Evolutionary conservation across 2,329 filamentous ascomycete genomes (phyloP), one percentile per base, ranked within the genome.

Genomic region (Huntiella omanensis): DNA sequence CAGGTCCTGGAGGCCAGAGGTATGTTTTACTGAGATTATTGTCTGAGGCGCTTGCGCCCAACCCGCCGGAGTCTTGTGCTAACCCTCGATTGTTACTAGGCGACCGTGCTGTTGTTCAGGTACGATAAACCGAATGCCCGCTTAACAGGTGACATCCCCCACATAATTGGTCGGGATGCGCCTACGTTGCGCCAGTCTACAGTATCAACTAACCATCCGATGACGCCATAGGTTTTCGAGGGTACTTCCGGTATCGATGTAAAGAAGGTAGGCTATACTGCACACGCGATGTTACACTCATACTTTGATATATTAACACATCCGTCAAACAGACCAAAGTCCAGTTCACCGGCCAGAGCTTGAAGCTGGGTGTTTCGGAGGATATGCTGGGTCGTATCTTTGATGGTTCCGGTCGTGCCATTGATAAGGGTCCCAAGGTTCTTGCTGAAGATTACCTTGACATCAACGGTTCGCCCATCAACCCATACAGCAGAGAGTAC

Each of bases 331-430:
- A 91, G 87, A 94, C 88, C 47, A 92, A 82, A 73, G 88, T 98
- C 63, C 84, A 98, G 63, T 96, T 98, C 64, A 92, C 83, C 32
- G 91, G 91, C 51, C 76, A 95, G 68, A 96, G 84, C 69, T 70
- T 98, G 69, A 96, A 96, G 75, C 82, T 98, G 45, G 91, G 91
- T 64, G 91, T 98, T 50, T 96, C 91, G 45, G 92, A 98, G 68
- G 91, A 98, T 70, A 98, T 98, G 91, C 68, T 98, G 66, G 91
- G 91, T 54, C 88, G 92, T 69, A 86, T 96, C 64, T 98, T 98
- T 61, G 87, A 98, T 69, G 91, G 91, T 58, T 96, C 91, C 51
- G 91, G 91, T 60, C 82, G 88, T 64, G 83, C 92, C 56, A 98
- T 98, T 63, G 91, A 98, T 69, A 98, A 96, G 70, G 91, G 92